A percentile compares a stretch with the other conserved stretches of the same genome.
These are phyloP conservation scores for Sanghuangporus weigelae DNA, from an alignment of 1,284 basidiomycete species.

Conservation along the genomic window DNA sequence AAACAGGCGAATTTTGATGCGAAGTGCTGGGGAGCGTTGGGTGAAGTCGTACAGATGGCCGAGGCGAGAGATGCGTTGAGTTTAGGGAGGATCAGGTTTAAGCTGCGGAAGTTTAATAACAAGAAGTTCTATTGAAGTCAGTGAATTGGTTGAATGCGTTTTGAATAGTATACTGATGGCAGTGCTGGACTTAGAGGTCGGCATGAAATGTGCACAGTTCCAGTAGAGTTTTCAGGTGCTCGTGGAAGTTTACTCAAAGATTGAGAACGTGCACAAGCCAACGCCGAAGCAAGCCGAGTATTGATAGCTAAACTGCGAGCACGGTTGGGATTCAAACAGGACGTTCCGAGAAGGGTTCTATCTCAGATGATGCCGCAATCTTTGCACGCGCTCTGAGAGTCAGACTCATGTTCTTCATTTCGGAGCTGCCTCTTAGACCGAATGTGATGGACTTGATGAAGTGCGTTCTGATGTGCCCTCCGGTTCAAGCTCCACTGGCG, in stretches of 20 bases:
- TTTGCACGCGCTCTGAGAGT: not conserved
- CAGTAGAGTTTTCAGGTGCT: no score
- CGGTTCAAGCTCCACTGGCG: not conserved
- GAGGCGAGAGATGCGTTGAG: slow-evolving; percentile 40
- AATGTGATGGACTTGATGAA: not conserved
- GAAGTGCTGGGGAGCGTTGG: slow-evolving; percentile 34
- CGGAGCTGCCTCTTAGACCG: not conserved
- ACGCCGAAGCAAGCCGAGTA: no score
- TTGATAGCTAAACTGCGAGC: no score
- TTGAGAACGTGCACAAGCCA: no score
- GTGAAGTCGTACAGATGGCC: slow-evolving; percentile 46
- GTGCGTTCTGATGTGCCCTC: not conserved
- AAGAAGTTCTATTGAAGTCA: not conserved
- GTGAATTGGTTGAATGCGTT: not conserved
- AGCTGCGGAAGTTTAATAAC: not conserved
- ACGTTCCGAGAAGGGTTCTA: no score
- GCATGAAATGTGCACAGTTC: no score
- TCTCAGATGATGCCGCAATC: no score
- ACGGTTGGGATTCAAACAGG: no score
- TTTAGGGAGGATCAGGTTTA: slow-evolving; percentile 33
- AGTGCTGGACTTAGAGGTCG: no score
- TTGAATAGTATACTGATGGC: not conserved
- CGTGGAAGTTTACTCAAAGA: no score
- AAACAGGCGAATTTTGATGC: slow-evolving; percentile 21
- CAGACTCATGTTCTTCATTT: not conserved